These are phyloP conservation scores for Termitomyces sp. DNA, from an alignment of 768 basidiomycete species.

Conservation along the genomic window DNA sequence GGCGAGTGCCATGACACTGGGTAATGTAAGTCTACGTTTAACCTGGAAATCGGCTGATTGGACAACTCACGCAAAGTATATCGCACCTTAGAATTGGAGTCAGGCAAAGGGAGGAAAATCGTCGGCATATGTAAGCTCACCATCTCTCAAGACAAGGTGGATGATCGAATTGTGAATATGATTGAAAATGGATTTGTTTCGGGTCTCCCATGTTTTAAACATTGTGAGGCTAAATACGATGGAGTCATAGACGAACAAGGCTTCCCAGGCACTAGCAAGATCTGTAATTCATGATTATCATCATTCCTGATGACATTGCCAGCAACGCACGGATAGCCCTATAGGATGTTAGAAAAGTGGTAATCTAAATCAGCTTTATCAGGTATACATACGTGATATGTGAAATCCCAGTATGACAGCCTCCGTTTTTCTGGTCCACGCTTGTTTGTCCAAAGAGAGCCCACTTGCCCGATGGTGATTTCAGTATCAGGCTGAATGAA, in stretches of 20 bases:
- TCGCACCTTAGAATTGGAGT: slow-evolving; percentile 29
- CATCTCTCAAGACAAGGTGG: slow-evolving; percentile 41
- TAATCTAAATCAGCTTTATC: not conserved
- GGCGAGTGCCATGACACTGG: slow-evolving; percentile 40
- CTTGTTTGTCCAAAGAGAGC: slow-evolving; percentile 33
- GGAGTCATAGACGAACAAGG: slow-evolving; percentile 41
- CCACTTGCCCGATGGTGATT: slow-evolving; percentile 29
- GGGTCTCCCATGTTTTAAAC: slow-evolving; percentile 33
- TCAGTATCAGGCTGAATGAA: not conserved
- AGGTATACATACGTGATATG: slow-evolving; percentile 21
- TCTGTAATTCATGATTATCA: slow-evolving; percentile 13
- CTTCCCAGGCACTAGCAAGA: slow-evolving; percentile 42
- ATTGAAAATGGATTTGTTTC: slow-evolving; percentile 21
- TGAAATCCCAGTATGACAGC: slow-evolving; percentile 30
- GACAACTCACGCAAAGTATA: slow-evolving; percentile 48
- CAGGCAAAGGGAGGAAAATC: not conserved
- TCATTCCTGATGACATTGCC: not conserved
- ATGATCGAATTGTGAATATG: slow-evolving; percentile 26
- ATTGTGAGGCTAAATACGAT: slow-evolving; percentile 45
- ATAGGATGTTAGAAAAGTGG: not conserved
- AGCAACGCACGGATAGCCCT: slow-evolving; percentile 12
- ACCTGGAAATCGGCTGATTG: not conserved
- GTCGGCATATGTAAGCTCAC: slow-evolving; percentile 24
- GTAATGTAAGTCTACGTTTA: not conserved
- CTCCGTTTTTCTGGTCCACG: slow-evolving; percentile 14